These are phyloP conservation scores for Strobilomyces dryophilus DNA, from an alignment of 768 basidiomycete species.

Conservation along the genomic window DNA sequence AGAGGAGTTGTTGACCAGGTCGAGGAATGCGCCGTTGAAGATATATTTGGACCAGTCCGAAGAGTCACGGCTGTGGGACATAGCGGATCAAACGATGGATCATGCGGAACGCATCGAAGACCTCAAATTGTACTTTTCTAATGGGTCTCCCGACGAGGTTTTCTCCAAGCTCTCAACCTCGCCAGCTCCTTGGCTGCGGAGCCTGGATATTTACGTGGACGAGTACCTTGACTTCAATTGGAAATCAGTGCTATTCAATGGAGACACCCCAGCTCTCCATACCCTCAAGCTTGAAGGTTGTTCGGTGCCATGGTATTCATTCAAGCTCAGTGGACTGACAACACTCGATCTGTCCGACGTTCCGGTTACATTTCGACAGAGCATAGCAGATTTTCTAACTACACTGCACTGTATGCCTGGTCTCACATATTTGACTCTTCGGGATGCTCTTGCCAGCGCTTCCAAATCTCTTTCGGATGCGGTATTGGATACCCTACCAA, in stretches of 20 bases:
- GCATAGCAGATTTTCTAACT: slow-evolving; percentile 28
- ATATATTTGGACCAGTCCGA: neutral
- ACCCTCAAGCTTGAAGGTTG: neutral
- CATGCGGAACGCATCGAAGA: neutral
- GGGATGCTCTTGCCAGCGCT: slow-evolving; percentile 26
- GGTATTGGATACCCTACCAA: neutral
- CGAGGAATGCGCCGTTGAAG: neutral
- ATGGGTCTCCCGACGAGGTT: neutral
- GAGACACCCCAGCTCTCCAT: neutral
- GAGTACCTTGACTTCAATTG: neutral
- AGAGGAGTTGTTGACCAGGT: neutral
- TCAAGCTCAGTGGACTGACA: slow-evolving; percentile 25
- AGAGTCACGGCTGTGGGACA: neutral
- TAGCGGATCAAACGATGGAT: neutral
- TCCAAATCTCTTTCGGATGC: neutral
- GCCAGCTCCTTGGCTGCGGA: neutral
- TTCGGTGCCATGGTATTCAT: neutral
- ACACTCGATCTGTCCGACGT: slow-evolving; percentile 29
- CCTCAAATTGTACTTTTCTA: neutral
- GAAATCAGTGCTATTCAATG: neutral
- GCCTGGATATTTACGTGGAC: neutral
- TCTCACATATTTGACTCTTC: slow-evolving; percentile 32
- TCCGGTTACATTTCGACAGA: slow-evolving; percentile 19
- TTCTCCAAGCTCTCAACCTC: neutral
- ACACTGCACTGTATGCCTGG: slow-evolving; percentile 33